Evolutionary conservation across 1,284 basidiomycete genomes (phyloP), one percentile per base, ranked within the genome.

Genomic region (Irpex lacteus): DNA sequence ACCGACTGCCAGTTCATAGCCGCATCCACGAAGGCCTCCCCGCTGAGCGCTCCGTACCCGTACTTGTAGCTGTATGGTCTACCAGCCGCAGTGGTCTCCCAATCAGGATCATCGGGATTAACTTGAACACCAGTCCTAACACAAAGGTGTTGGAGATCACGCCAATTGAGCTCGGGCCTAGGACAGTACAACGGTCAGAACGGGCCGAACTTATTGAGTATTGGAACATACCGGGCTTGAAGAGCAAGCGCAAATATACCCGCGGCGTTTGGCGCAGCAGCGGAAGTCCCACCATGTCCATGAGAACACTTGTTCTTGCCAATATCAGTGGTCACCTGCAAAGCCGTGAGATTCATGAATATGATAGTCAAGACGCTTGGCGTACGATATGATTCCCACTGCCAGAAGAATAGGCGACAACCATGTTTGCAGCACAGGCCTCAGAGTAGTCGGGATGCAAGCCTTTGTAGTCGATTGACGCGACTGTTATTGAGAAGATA

Each of bases 391-490:
- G 88, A 72, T 96, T 90, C 6, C 95, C 95, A 67, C 91, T 90
- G n/a, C 98, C 98, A 13, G 97, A 98, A 67, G 94, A 96, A 71
- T 96, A 98, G 0, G 96, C 94, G 5, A 98, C 96, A 60, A 98
- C 84, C 86, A 99, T 91, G 77, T 98, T 98, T 0, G 98, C 97
- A 2, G 96, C 91, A 75, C 98, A 99, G 60, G 95, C 82, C 76
- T 99, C 98, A 7, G 97, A 99, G 73, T 99, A 99, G 74, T 93
- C 96, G 5, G 98, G 98, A 74, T 98, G 97, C 50, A 94, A 78
- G 8, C 96, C 97, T 73, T 94, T 92, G 73, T 92, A 87, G 73
- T 99, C 97, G 64, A 98, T 84, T 0, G 98, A 95, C 7, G 95
- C 92, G 36, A 99, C 95, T 0, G 98, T 99, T 62, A 99, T 89